A percentile compares a stretch with the other conserved stretches of the same genome.
These are phyloP conservation scores for Elsinoe ampelina DNA, from an alignment of 2,329 filamentous ascomycete genomes.

Conservation along the genomic window DNA sequence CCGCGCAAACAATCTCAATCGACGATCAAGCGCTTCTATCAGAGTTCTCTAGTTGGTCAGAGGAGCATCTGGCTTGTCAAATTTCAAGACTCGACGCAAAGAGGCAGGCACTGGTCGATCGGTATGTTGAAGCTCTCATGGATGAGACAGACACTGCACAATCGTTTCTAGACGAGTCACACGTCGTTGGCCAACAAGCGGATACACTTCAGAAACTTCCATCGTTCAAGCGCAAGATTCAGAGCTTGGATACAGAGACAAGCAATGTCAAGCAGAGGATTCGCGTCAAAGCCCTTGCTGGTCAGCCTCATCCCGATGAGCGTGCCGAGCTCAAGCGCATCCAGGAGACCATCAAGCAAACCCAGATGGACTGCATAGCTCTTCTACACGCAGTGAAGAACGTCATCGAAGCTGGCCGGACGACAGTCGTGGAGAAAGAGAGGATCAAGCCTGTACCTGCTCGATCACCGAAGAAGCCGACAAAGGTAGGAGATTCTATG, in stretches of 20 bases:
- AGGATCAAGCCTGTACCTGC: not conserved
- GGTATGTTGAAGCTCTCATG: constrained; percentile 6
- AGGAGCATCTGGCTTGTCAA: constrained; percentile 8
- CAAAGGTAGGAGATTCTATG: not conserved
- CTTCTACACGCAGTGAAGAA: constrained; percentile 10
- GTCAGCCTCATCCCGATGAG: constrained; percentile 11
- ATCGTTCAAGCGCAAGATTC: not conserved
- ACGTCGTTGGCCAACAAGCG: constrained; percentile 14
- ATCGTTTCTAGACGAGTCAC: constrained; percentile 16
- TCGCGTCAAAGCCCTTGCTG: constrained; percentile 13
- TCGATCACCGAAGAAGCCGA: not conserved
- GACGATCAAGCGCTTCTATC: constrained; percentile 13
- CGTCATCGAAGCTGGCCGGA: not conserved
- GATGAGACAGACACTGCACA: not conserved
- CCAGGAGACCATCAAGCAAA: constrained; percentile 10
- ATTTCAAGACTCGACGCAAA: not conserved
- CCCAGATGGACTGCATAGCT: constrained; percentile 8
- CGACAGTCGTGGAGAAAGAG: not conserved
- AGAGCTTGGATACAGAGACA: constrained; percentile 8
- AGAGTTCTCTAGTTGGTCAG: not conserved
- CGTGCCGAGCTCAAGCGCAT: constrained; percentile 11
- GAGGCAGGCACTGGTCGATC: not conserved
- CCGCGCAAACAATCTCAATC: not conserved
- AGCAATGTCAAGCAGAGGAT: constrained; percentile 11
- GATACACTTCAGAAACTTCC: constrained; percentile 12